These are phyloP conservation scores for Mycena amicta DNA, from an alignment of 768 basidiomycete species.

Conservation along the genomic window DNA sequence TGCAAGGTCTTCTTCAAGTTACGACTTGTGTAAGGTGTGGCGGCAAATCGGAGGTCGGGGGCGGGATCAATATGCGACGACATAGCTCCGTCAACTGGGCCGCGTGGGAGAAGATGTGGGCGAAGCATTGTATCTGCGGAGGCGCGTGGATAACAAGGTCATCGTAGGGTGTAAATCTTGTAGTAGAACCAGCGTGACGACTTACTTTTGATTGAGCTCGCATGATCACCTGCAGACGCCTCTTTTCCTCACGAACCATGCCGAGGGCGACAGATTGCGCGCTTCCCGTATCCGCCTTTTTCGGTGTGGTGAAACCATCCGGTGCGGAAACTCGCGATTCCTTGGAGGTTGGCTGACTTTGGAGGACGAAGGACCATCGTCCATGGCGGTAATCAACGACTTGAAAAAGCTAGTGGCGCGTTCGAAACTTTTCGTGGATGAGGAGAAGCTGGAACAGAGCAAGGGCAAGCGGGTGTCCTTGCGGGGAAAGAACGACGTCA, in stretches of 20 bases:
- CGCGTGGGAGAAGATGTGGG: constrained; percentile 68
- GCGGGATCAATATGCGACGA: constrained; percentile 30
- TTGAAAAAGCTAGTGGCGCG: constrained; percentile 77
- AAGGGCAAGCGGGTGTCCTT: constrained; percentile 48
- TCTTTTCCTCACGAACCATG: constrained; percentile 44
- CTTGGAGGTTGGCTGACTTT: neutral
- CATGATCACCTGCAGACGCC: neutral
- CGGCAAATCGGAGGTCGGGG: constrained; percentile 52
- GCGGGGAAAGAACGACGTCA: constrained; percentile 54
- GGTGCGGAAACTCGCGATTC: constrained; percentile 30
- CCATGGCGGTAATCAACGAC: constrained; percentile 87
- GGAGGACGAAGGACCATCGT: constrained; percentile 62
- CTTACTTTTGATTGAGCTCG: too few relatives aligned
- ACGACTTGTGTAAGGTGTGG: constrained; percentile 66
- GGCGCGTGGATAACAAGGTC: constrained; percentile 53
- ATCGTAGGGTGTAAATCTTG: constrained; percentile 48
- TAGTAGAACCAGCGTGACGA: too few relatives aligned
- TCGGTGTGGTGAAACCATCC: constrained; percentile 89
- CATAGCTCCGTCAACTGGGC: constrained; percentile 49
- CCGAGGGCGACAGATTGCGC: constrained; percentile 59
- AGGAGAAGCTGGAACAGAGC: constrained; percentile 54
- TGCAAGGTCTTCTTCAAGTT: constrained; percentile 41
- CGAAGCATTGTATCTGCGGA: constrained; percentile 66
- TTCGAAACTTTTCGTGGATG: constrained; percentile 79
- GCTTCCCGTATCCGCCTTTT: constrained; percentile 76